Conservation (phyloP, 2,329 filamentous ascomycete species). For the Fusarium gaditjirri region DNA sequence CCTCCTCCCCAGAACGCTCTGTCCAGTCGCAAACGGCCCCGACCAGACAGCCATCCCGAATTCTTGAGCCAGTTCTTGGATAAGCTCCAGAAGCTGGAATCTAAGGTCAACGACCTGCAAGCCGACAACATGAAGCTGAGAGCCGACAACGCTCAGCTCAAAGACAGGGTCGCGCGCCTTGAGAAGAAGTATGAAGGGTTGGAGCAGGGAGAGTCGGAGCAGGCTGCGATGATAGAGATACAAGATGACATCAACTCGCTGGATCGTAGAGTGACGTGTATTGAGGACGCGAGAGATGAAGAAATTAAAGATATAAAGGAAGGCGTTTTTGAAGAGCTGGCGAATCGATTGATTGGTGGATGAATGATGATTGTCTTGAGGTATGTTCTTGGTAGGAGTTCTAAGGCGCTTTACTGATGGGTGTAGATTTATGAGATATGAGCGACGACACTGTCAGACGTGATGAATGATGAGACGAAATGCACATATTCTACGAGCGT, state of each 20-base stretch:
- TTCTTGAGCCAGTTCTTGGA: conserved; percentile 3
- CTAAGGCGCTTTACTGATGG: not conserved
- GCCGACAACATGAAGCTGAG: conserved; percentile 5
- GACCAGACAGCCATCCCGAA: conserved; percentile 9
- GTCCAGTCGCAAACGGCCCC: conserved; percentile 1
- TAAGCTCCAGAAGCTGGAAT: conserved; percentile 14
- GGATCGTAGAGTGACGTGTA: conserved; percentile 1
- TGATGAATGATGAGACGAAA: not conserved
- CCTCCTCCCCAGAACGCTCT: not conserved
- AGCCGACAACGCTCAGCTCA: not conserved
- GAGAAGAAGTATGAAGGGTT: conserved; percentile 1
- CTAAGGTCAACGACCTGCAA: conserved; percentile 6
- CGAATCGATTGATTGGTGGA: conserved; percentile 2
- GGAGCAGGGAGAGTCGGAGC: not conserved
- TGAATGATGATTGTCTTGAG: not conserved
- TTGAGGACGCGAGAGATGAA: conserved; percentile 1
- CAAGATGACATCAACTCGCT: conserved; percentile 11
- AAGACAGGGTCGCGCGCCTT: not conserved
- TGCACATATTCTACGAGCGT: not conserved
- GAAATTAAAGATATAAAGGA: conserved; percentile 6
- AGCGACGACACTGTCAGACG: not conserved
- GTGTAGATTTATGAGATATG: not conserved
- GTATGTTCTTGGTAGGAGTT: not conserved
- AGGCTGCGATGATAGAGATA: conserved; percentile 12
- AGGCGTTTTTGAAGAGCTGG: conserved; percentile 14